These are phyloP conservation scores for Nephromyces sp. DNA, from an alignment of 169 alveolate genomes.

Conservation along the genomic window DNA sequence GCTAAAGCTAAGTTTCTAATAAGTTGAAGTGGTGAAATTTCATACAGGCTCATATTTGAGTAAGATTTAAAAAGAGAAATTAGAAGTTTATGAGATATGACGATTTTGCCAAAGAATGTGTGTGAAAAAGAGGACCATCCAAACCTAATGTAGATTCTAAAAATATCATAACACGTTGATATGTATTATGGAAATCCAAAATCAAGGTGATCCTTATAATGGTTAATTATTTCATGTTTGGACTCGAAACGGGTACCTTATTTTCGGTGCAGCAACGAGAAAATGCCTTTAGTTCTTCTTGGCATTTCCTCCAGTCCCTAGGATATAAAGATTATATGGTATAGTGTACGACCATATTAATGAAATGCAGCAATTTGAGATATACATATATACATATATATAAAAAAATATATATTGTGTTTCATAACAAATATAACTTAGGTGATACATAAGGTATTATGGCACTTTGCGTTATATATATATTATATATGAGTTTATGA, in stretches of 20 bases:
- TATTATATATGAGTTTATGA: neutral
- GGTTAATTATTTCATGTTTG: too few species aligned
- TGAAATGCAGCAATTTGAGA: neutral
- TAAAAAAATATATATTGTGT: neutral
- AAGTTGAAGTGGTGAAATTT: too few species aligned
- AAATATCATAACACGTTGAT: too few species aligned
- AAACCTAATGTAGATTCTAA: too few species aligned
- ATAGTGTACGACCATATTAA: neutral
- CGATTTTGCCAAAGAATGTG: too few species aligned
- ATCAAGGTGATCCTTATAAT: too few species aligned
- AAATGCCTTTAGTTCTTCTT: neutral
- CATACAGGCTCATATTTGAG: too few species aligned
- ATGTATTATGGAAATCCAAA: too few species aligned
- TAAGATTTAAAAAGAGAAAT: too few species aligned
- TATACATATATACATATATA: neutral
- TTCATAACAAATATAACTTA: neutral
- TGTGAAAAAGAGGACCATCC: too few species aligned
- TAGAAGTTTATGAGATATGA: too few species aligned
- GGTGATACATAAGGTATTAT: neutral
- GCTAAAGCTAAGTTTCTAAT: too few species aligned
- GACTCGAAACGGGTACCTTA: neutral
- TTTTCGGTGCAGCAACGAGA: neutral
- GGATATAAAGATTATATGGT: neutral
- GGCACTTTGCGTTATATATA: neutral
- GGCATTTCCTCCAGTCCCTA: constrained; percentile 1